Evolutionary conservation across 148 eudicot species (phyloP), one percentile per base, ranked within the genome.

Genomic region (Rhododendron williamsianum): DNA sequence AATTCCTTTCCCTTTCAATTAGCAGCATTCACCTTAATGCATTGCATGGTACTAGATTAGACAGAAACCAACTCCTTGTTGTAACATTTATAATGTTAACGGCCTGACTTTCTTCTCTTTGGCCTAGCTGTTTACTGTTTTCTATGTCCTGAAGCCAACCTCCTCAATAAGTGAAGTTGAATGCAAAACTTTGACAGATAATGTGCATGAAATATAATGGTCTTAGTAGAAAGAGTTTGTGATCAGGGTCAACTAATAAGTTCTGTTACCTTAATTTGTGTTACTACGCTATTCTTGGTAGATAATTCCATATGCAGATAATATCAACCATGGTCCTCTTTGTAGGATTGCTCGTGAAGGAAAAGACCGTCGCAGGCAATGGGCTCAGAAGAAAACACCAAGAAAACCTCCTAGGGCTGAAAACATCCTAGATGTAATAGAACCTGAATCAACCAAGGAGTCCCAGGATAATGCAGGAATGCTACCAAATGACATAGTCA

Each of bases 401-500:
- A 87, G 88, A 84, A 81, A 86, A 76, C 77, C 88, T 80, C 82
- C 83, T 85, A 86, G 76, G 54, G 90, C 77, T 58, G 88, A 93
- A 86, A 86, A 78, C 88, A 87, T 87, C 30, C 88, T 87, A 87
- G 88, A 92, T 85, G 91, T 82, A 41, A 88, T 9, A 36, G 90
- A 89, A 85, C 83, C 81, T 58, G 91, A 90, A 87, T 67, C 83
- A 18, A 56, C 41, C 30, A 86, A 91, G 79, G 92, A 91, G 82
- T 84, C 94, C 65, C 87, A 82, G 36, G 79, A 84, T 38, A 92
- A 83, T 82, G 86, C 79, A 13, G 98, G 94, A 84, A 92, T 94
- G 98, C 98, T 97, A 71, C 98, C 99, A 21, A 90, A 82, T 88
- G 93, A 94, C 41, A 94, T 97, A 82, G 96, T 97, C 72, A 81